Conservation (phyloP, 345 rosid species). For the Aquilaria sinensis region DNA sequence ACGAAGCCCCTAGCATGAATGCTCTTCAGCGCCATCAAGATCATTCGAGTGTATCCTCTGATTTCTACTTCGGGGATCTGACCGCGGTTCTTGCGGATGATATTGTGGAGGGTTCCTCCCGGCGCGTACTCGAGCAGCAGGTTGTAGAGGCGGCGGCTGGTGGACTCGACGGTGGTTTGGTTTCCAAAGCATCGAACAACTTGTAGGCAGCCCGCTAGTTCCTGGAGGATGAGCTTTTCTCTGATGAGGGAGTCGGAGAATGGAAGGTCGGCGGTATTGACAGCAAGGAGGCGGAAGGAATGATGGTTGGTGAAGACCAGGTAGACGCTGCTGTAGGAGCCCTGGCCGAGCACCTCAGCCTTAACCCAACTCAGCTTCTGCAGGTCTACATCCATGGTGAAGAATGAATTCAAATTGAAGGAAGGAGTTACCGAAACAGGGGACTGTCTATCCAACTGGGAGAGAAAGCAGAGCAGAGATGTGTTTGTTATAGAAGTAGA, state of each 20-base stretch:
- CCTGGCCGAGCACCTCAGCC: background rate
- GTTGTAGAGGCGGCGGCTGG: background rate
- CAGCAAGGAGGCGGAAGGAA: background rate
- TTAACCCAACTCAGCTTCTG: background rate
- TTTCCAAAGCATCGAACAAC: background rate
- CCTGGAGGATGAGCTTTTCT: background rate
- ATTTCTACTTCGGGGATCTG: background rate
- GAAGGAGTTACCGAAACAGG: too few species aligned
- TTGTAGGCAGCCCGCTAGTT: background rate
- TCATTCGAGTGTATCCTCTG: background rate
- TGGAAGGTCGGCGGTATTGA: background rate
- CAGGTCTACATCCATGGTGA: too few species aligned
- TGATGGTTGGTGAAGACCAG: background rate
- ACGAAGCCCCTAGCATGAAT: background rate
- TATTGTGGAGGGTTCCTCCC: background rate
- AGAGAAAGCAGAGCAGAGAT: too few species aligned
- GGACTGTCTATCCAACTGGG: too few species aligned
- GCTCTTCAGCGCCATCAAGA: background rate
- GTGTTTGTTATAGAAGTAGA: too few species aligned
- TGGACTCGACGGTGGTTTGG: too few species aligned
- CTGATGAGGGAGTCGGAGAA: background rate
- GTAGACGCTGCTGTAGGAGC: background rate
- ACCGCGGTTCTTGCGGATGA: background rate
- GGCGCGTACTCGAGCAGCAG: background rate
- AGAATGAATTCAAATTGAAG: too few species aligned